Conservation (phyloP, 106 monocot species). For the Ottelia alismoides region DNA sequence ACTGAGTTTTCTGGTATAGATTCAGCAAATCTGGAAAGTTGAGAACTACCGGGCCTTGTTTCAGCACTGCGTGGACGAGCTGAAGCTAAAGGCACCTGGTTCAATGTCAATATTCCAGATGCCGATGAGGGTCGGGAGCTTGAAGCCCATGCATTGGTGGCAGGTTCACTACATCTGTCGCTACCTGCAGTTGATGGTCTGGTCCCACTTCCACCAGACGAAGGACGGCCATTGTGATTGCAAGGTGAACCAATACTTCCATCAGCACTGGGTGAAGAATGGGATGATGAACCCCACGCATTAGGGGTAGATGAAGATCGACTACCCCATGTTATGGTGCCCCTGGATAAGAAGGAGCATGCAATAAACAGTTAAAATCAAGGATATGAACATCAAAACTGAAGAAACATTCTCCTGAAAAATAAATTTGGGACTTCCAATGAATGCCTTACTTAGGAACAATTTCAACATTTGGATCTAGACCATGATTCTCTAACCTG, state of each 20-base stretch:
- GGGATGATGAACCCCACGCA: conserved; percentile 57
- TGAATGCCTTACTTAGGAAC: conserved; percentile 75
- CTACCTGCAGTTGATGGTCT: conserved; percentile 88
- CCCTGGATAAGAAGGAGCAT: conserved; percentile 26
- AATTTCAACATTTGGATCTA: conserved; percentile 97
- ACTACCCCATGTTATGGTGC: conserved; percentile 90
- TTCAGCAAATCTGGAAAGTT: conserved; percentile 74
- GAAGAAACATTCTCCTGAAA: background rate
- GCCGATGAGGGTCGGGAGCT: conserved; percentile 86
- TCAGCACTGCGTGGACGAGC: conserved; percentile 96
- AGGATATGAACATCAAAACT: background rate
- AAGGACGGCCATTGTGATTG: conserved; percentile 42
- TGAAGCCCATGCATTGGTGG: conserved; percentile 43
- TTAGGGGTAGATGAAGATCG: conserved; percentile 33
- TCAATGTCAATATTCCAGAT: conserved; percentile 50
- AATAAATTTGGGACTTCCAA: background rate
- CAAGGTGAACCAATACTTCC: conserved; percentile 46
- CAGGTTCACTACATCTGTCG: conserved; percentile 48
- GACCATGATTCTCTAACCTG: conserved; percentile 92
- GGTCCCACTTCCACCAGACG: conserved; percentile 65
- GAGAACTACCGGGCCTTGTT: conserved; percentile 75
- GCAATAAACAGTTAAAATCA: conserved; percentile 2
- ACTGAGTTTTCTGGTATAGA: conserved; percentile 26
- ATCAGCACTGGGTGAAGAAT: conserved; percentile 54
- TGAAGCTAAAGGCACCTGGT: conserved; percentile 24